These are phyloP conservation scores for Trypanosoma platydactyli DNA, from an alignment of 208 protist species.

Conservation along the genomic window DNA sequence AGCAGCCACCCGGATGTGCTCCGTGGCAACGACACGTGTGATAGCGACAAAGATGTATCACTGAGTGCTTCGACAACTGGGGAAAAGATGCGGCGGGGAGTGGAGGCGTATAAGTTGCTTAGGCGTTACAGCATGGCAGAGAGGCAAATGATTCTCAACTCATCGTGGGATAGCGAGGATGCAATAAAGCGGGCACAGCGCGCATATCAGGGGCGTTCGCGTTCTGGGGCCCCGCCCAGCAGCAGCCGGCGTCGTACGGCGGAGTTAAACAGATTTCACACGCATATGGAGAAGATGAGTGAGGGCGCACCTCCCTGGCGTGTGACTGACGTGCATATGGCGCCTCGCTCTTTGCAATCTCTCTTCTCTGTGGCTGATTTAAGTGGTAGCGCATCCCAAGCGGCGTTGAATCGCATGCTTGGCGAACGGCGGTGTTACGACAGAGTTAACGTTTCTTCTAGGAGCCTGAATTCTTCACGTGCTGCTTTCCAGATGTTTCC, in stretches of 20 bases:
- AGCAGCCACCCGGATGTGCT: slow-evolving; percentile 58
- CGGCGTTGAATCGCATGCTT: slow-evolving; percentile 6
- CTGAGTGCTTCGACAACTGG: background rate
- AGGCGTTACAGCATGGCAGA: slow-evolving; percentile 29
- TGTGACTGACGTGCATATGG: slow-evolving; percentile 1
- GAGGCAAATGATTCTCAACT: slow-evolving; percentile 44
- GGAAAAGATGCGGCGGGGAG: slow-evolving; percentile 30
- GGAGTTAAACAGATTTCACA: slow-evolving; percentile 33
- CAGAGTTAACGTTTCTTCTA: background rate
- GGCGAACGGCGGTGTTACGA: slow-evolving; percentile 1
- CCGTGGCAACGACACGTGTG: background rate
- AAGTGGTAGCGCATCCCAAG: background rate
- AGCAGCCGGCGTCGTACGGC: slow-evolving; percentile 30
- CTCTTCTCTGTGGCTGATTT: slow-evolving; percentile 23
- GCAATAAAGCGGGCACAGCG: slow-evolving; percentile 46
- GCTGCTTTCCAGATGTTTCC: too few relatives aligned
- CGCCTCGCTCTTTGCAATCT: slow-evolving; percentile 9
- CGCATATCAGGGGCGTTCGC: slow-evolving; percentile 31
- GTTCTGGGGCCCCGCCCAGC: background rate
- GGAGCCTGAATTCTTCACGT: background rate
- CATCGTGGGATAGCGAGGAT: slow-evolving; percentile 7
- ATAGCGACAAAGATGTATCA: background rate
- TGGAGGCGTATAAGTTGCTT: slow-evolving; percentile 69
- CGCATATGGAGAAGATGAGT: slow-evolving; percentile 16
- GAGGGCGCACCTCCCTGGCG: slow-evolving; percentile 31